phyloP scores from a whole-genome alignment of 2,329 filamentous ascomycete species.

The Epichloe brachyelytri region DNA sequence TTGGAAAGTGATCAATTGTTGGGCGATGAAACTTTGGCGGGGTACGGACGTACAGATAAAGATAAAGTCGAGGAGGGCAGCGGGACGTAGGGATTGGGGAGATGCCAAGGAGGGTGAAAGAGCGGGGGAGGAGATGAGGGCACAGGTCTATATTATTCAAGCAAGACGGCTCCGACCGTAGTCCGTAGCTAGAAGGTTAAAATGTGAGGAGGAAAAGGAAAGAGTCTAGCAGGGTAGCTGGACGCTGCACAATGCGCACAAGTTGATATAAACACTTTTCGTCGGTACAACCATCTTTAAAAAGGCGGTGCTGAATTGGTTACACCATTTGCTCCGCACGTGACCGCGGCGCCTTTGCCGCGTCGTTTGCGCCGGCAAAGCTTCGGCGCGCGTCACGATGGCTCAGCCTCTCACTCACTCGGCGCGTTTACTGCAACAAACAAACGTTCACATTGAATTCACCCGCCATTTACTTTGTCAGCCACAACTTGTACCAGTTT shows the following conservation, averaged over 20 bases:
- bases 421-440: conserved; percentile 3
- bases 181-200: too few species aligned
- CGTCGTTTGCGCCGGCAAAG: conserved; percentile 21
- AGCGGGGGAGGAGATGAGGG: too few species aligned
- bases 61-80: conserved; percentile 3
- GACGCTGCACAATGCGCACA: too few species aligned
- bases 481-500: neutral
- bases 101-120: neutral
- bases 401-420: neutral
- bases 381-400: conserved; percentile 21
- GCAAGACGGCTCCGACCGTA: too few species aligned
- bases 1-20: conserved; percentile 6
- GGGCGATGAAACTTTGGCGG: conserved; percentile 7
- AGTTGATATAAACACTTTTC: too few species aligned
- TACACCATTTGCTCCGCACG: neutral
- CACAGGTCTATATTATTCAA: too few species aligned
- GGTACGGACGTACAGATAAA: conserved; percentile 4
- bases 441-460: neutral
- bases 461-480: neutral
- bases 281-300: too few species aligned
- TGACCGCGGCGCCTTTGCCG: conserved; percentile 2
- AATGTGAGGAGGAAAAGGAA: too few species aligned
- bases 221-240: too few species aligned
- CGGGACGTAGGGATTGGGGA: neutral
- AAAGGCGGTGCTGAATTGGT: too few species aligned